Evolutionary conservation across 805 yeast species (phyloP).

Genomic region (Tetrapisispora iriomotensis): DNA sequence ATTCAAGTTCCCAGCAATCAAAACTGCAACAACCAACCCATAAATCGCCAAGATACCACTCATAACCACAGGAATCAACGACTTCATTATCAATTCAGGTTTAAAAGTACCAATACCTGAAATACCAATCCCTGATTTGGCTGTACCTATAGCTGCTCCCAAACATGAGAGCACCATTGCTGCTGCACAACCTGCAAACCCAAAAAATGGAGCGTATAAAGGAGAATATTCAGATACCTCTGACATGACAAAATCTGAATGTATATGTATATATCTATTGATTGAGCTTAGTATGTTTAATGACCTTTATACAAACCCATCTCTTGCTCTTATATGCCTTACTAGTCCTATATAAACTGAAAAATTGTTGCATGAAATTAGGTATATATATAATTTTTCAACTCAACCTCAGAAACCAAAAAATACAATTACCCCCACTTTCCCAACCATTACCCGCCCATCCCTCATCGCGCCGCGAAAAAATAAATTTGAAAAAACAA

Average conservation of each 20-base stretch:
- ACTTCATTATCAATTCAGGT: conserved; percentile 94
- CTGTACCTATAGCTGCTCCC: conserved; percentile 99
- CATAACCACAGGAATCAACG: conserved; percentile 95
- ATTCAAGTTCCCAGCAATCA: conserved; percentile 82
- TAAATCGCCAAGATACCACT: conserved; percentile 95
- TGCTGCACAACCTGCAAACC: conserved; percentile 93
- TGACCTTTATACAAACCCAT: no score
- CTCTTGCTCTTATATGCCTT: no score
- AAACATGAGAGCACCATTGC: conserved; percentile 86
- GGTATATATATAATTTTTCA: no score
- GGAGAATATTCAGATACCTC: conserved; percentile 59
- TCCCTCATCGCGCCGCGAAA: no score
- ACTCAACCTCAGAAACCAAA: no score
- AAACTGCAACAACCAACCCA: conserved; percentile 92
- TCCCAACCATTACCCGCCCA: no score
- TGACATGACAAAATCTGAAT: background rate
- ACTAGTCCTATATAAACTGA: no score
- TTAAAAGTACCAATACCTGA: conserved; percentile 96
- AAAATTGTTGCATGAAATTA: no score
- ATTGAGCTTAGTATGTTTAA: no score
- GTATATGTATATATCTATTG: background rate
- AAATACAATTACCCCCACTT: no score
- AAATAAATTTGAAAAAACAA: no score
- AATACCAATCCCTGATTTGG: conserved; percentile 96
- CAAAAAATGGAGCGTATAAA: conserved; percentile 91